These are phyloP conservation scores for Candida glaebosa DNA, from an alignment of 805 yeast genomes.

Conservation along the genomic window DNA sequence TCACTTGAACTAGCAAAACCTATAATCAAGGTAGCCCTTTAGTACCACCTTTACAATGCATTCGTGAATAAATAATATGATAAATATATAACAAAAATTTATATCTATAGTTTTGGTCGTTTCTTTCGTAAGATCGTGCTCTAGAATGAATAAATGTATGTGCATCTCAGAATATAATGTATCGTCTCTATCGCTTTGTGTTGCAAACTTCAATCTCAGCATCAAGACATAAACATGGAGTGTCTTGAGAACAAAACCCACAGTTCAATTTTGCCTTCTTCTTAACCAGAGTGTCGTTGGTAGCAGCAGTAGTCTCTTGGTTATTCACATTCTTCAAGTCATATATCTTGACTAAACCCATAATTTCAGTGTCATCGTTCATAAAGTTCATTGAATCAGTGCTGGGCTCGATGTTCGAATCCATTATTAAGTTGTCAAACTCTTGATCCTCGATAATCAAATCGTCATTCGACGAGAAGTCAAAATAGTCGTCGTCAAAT, in stretches of 20 bases:
- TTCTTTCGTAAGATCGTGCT: background rate
- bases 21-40: too few relatives aligned
- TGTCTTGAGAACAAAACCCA: conserved; percentile 36
- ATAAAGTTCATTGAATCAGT: background rate
- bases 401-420: conserved; percentile 2
- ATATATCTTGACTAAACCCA: conserved; percentile 1
- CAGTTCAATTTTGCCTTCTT: conserved; percentile 24
- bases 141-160: background rate
- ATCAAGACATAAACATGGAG: conserved; percentile 42
- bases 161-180: too few relatives aligned
- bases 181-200: conserved; percentile 7
- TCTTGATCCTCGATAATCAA: conserved; percentile 13
- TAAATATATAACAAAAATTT: too few relatives aligned
- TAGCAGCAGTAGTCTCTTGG: conserved; percentile 1
- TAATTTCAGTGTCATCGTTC: conserved; percentile 2
- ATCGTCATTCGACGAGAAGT: conserved; percentile 1
- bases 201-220: conserved; percentile 23
- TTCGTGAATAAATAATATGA: background rate
- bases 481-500: conserved; percentile 3
- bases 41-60: too few relatives aligned
- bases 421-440: conserved; percentile 14
- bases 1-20: too few relatives aligned
- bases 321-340: background rate
- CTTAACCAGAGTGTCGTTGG: conserved; percentile 8
- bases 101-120: background rate